Evolutionary conservation across 208 protist species (phyloP), one percentile per base, ranked within the genome.

Genomic region (Naegleria gruberi): DNA sequence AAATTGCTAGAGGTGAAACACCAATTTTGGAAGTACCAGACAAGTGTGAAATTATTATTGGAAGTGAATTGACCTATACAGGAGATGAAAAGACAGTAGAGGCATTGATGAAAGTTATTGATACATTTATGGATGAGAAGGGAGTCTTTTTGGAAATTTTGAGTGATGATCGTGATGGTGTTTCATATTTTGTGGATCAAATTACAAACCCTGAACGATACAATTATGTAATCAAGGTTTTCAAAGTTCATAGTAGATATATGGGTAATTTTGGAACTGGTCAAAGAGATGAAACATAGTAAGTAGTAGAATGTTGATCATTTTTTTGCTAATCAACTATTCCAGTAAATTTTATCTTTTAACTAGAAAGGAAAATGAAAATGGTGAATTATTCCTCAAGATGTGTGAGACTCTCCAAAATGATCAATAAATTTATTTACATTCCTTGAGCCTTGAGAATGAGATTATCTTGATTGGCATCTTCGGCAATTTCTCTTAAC

Each of bases 151-250:
- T 87, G 17, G 82, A 87, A 40, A 46, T 34, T 55, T 51, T 46
- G n/a, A 41, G 26, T 84, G 81, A 84, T 84, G 81, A 84, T 40
- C 19, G 77, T n/a, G 43, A 87, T 47, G 82, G 82, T 41, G 82
- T 87, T 15, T 34, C 82, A 45, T 19, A 55, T 10, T 87, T 87
- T 55, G 41, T 87, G 1, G 82, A 55, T 41, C 30, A 55, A 12
- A 55, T 45, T 1, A 87, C 41, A 19, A 26, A 46, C 0, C 41
- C 6, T 34, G 43, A 65, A 19, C 51, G 43, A 17, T 45, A 57
- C 5, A 87, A 45, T 34, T 87, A 47, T 40, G 12, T 65, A 30
- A 10, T 65, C 19, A 55, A 40, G 30, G 17, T 37, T 23, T n/a
- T 87, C 23, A 30, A 8, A 30, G 43, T 87, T 51, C 82, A 26